Evolutionary conservation across 148 eudicot species (phyloP).

Genomic region (Talinum fruticosum): DNA sequence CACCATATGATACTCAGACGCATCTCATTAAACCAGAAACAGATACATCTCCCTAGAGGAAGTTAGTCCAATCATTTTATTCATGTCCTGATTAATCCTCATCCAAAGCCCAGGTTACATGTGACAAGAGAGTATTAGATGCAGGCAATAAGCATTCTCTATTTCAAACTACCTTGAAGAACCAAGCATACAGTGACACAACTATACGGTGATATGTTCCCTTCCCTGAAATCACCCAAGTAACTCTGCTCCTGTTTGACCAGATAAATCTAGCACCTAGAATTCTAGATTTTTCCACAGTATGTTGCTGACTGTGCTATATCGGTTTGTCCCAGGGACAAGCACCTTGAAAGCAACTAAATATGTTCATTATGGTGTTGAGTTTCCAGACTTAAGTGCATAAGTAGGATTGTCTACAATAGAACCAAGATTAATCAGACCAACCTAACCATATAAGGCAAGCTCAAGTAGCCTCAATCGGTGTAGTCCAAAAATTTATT

Average conservation of each 20-base stretch:
- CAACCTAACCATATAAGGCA: background rate
- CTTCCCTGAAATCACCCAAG: no score
- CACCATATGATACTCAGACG: background rate
- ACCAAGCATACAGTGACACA: no score
- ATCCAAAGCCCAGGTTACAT: background rate
- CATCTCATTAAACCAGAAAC: background rate
- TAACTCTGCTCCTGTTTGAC: no score
- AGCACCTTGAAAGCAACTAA: background rate
- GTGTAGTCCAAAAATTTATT: background rate
- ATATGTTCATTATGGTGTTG: background rate
- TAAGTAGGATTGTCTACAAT: background rate
- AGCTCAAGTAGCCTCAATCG: background rate
- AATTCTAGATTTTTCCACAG: background rate
- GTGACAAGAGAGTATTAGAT: background rate
- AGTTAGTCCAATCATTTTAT: slow-evolving; percentile 1
- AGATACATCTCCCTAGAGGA: background rate
- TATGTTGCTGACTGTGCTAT: background rate
- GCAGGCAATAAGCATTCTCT: background rate
- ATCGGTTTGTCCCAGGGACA: background rate
- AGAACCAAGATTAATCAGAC: background rate
- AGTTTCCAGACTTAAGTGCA: background rate
- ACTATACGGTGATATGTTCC: no score
- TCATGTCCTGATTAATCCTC: background rate
- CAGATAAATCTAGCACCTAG: background rate
- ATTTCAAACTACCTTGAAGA: background rate